Base-by-base conservation (phyloP, 371 early-diverging fungal genomes). In the Vairimorpha ceranae region DNA sequence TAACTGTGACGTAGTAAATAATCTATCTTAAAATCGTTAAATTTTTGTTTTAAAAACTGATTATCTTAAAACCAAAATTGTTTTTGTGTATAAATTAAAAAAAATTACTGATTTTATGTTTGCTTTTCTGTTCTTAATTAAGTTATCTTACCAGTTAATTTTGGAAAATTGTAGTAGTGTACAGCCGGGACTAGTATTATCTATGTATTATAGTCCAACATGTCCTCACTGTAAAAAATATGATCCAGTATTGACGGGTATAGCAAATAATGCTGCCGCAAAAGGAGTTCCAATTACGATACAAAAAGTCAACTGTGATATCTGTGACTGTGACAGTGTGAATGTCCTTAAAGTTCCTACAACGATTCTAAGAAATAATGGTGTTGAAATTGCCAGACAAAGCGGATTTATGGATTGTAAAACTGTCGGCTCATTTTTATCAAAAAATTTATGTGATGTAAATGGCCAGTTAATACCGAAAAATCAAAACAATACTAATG, bases 311-410 rank as follows among this genome's bases (percentile, higher is more conserved):
- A 79, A 83, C 33, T 82, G 82, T 63, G 70, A 68, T 21, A 46
- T 21, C 21, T 84, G 84, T 67, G 56, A 75, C 12, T 79, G 80
- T 41, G 52, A 65, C 8, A 32, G 7, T 14, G 15, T 48, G n/a
- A 75, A 75, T 30, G 65, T 84, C 33, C 73, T 65, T 2, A 48
- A 54, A 8, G 77, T 81, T 23, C 85, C 85, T 17, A 83, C 84
- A 3, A 27, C 83, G 1, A 70, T 76, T 25, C 7, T 85, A 29
- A 64, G 51, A 2, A 67, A 80, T 15, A 75, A 82, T 45, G 67
- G 70, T 10, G 65, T 72, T 48, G 72, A 70, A 59, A 54, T 74
- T 12, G 79, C 30, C 2, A 64, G 64, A 41, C 27, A 64, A 4
- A 43, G 32, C 45, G 83, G 83, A 21, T 69, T 56, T 19, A 63